Percentiles rank a stretch among this genome's conserved stretches.
These are phyloP conservation scores for Candida nitratophila DNA, from an alignment of 805 yeast genomes.

Conservation along the genomic window DNA sequence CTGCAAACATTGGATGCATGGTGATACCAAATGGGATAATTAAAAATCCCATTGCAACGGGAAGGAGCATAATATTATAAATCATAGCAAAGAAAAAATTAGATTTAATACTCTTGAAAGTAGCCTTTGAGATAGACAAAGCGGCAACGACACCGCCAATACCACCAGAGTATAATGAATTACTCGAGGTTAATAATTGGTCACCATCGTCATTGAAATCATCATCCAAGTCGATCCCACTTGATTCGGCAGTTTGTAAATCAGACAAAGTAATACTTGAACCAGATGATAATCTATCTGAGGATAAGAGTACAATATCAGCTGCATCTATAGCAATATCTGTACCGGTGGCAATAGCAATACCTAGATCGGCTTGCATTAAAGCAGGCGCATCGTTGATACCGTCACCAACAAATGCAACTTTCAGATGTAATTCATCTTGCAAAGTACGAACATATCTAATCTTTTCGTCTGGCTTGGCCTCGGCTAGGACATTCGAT, in stretches of 20 bases:
- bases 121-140: conserved; percentile 58
- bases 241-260: not conserved
- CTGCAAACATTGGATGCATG: conserved; percentile 84
- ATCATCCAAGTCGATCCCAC: not conserved
- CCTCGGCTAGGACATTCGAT: conserved; percentile 63
- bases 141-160: conserved; percentile 52
- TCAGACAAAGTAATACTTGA: conserved; percentile 13
- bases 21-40: conserved; percentile 67
- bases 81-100: conserved; percentile 85
- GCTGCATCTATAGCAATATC: conserved; percentile 98
- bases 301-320: conserved; percentile 68
- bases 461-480: conserved; percentile 73
- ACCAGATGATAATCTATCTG: conserved; percentile 6
- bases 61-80: conserved; percentile 80
- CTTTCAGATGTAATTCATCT: conserved; percentile 29
- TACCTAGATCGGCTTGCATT: conserved; percentile 81
- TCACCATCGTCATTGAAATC: not conserved
- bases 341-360: conserved; percentile 88
- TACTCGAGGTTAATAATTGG: conserved; percentile 8
- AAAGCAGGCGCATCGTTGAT: conserved; percentile 97
- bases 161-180: conserved; percentile 3
- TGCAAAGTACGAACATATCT: conserved; percentile 55
- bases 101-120: conserved; percentile 66
- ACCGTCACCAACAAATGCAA: conserved; percentile 96
- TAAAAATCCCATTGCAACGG: conserved; percentile 90